These are phyloP conservation scores for Nitzschia putrida DNA, from an alignment of 108 stramenopile genomes.

Conservation along the genomic window DNA sequence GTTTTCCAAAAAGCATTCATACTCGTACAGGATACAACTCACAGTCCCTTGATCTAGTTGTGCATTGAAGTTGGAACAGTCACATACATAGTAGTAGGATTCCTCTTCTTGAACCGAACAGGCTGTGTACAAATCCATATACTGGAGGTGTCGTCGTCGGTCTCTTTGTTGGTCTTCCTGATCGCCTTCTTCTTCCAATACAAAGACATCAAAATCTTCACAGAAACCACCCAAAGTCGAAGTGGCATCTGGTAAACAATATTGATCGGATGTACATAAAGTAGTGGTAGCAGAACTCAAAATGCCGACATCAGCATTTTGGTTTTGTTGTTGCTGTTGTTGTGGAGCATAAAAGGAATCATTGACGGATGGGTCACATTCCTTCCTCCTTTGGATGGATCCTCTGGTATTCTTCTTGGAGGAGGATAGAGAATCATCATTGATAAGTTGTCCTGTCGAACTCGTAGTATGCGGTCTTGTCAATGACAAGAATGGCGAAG, in stretches of 20 bases:
- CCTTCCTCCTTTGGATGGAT: background rate
- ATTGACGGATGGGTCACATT: background rate
- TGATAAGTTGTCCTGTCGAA: too few relatives aligned
- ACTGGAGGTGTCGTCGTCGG: too few relatives aligned
- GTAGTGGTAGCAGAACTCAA: background rate
- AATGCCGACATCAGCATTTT: background rate
- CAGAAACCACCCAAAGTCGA: slow-evolving; percentile 1
- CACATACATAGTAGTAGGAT: background rate
- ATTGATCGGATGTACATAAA: background rate
- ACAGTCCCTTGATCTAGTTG: background rate
- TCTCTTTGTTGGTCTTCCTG: too few relatives aligned
- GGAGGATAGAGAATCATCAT: too few relatives aligned
- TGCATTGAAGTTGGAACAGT: slow-evolving; percentile 3
- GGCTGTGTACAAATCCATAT: too few relatives aligned
- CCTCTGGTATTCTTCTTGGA: too few relatives aligned
- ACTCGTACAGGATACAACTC: background rate
- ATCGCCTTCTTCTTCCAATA: background rate
- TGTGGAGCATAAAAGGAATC: background rate
- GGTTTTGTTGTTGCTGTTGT: background rate
- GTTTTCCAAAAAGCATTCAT: background rate
- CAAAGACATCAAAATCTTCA: background rate
- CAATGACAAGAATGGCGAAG: too few relatives aligned
- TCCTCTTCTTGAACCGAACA: too few relatives aligned
- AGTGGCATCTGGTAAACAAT: background rate
- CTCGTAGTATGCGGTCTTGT: too few relatives aligned